These are phyloP conservation scores for Plantago ovata DNA, from an alignment of 257 asterid genomes.

Conservation along the genomic window DNA sequence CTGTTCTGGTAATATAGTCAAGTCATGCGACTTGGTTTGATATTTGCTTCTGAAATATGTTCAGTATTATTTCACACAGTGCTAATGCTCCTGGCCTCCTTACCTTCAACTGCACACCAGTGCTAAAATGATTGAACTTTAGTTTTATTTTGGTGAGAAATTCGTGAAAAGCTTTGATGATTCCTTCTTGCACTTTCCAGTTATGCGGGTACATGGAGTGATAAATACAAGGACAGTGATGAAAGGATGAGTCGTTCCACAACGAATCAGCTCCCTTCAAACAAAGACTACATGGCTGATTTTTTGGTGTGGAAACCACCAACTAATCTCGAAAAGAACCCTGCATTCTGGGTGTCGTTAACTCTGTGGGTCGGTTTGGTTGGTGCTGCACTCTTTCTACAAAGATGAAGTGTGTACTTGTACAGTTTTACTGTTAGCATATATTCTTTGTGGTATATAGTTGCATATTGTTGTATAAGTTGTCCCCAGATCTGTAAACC, in stretches of 20 bases:
- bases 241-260: slow-evolving; percentile 53
- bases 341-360: slow-evolving; percentile 69
- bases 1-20: too few relatives aligned
- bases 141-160: background rate
- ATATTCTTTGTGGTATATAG: slow-evolving; percentile 20
- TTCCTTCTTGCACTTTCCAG: slow-evolving; percentile 27
- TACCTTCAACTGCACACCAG: too few relatives aligned
- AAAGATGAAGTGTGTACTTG: slow-evolving; percentile 39
- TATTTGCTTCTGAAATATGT: too few relatives aligned
- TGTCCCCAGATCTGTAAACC: slow-evolving; percentile 6
- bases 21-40: too few relatives aligned
- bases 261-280: slow-evolving; percentile 66
- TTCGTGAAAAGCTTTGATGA: background rate
- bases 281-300: slow-evolving; percentile 65
- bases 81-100: too few relatives aligned
- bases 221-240: slow-evolving; percentile 79
- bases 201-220: slow-evolving; percentile 89
- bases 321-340: slow-evolving; percentile 61
- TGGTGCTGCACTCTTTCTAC: slow-evolving; percentile 75
- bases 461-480: slow-evolving; percentile 10
- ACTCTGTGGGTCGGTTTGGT: slow-evolving; percentile 82
- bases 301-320: slow-evolving; percentile 86
- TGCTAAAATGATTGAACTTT: too few relatives aligned
- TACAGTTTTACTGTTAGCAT: slow-evolving; percentile 20
- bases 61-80: too few relatives aligned